phyloP scores from a whole-genome alignment of 2,329 filamentous ascomycete species.

The Dothidotthia symphoricarpi region DNA sequence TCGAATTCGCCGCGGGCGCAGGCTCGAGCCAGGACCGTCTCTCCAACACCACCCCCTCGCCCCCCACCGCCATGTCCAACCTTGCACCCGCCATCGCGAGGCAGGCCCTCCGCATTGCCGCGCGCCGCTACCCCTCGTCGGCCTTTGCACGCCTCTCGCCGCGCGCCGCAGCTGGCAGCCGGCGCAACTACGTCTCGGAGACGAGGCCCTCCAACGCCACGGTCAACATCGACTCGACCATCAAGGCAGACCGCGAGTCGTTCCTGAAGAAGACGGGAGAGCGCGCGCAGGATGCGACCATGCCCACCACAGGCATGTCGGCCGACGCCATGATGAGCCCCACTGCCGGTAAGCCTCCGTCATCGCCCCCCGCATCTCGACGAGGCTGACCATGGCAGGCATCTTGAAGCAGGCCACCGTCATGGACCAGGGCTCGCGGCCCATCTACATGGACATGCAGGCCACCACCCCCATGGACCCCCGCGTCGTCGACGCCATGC shows the following conservation, averaged over 20 bases:
- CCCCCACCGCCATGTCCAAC: conserved; percentile 44
- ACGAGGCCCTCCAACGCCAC: conserved; percentile 76
- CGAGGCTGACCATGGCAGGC: conserved; percentile 47
- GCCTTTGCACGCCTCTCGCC: conserved; percentile 43
- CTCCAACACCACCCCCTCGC: conserved; percentile 9
- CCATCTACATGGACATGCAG: conserved; percentile 98
- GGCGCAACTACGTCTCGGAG: conserved; percentile 78
- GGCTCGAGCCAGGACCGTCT: no score
- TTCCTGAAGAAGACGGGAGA: conserved; percentile 63
- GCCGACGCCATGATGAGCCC: conserved; percentile 74
- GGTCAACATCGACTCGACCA: conserved; percentile 77
- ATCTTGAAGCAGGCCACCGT: conserved; percentile 88
- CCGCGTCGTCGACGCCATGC: conserved; percentile 92
- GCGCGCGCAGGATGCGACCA: conserved; percentile 55
- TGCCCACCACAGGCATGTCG: conserved; percentile 58
- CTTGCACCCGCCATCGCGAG: conserved; percentile 66
- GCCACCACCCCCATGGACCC: conserved; percentile 94
- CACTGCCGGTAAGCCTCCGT: conserved; percentile 58
- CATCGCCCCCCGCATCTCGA: conserved; percentile 2
- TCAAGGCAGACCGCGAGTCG: conserved; percentile 81
- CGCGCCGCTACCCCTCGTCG: conserved; percentile 49
- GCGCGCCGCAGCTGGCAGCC: conserved; percentile 41
- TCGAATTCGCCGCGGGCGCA: no score
- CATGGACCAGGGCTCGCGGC: conserved; percentile 87
- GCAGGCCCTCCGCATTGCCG: conserved; percentile 66